Evolutionary conservation across 2,329 filamentous ascomycete species (phyloP), one percentile per base, ranked within the genome.

Genomic region (Ophiostoma novo-ulmi): DNA sequence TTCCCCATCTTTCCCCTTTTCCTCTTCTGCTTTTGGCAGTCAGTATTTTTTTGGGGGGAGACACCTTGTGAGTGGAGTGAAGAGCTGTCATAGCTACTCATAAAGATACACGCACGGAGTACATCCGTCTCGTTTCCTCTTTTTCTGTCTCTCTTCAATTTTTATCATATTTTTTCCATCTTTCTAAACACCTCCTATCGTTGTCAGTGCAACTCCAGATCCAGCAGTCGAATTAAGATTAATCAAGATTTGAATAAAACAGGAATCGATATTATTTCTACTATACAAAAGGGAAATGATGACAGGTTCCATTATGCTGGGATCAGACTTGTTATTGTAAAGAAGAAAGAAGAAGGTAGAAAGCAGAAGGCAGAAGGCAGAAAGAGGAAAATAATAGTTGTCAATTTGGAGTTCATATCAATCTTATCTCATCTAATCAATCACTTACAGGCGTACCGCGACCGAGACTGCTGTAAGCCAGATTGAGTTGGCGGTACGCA

Each of bases 401-500:
- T 17, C 14, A 8, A 31, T 22, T 20, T 36, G 39, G 20, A 64
- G 26, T 55, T 55, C 14, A 48, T 63, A 63, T 63, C 26, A 66
- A 71, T 71, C 70, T 71, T 66, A 71, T 71, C 70, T 66, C 70
- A 71, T 71, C 70, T 71, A 35, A 71, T 69, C 70, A 71, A 71
- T 71, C 70, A 44, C 31, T 67, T n/a, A 66, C 61, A 52, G 48
- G 48, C 22, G 22, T 58, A 58, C 52, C 22, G 26, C 26, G 22
- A 58, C n/a, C 31, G 52, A 58, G 22, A 58, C 52, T 58, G 52
- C 52, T 58, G 52, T 58, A 58, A 10, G n/a, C 52, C 22, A 11
- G 52, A 58, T 26, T 22, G 52, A 26, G n/a, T 58, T 58, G 52
- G 52, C 8, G 20, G 44, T 44, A 35, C 58, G n/a, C 44, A 39